Evolutionary conservation across 2,329 filamentous ascomycete genomes (phyloP).

Genomic region (Fragosphaeria purpurea): DNA sequence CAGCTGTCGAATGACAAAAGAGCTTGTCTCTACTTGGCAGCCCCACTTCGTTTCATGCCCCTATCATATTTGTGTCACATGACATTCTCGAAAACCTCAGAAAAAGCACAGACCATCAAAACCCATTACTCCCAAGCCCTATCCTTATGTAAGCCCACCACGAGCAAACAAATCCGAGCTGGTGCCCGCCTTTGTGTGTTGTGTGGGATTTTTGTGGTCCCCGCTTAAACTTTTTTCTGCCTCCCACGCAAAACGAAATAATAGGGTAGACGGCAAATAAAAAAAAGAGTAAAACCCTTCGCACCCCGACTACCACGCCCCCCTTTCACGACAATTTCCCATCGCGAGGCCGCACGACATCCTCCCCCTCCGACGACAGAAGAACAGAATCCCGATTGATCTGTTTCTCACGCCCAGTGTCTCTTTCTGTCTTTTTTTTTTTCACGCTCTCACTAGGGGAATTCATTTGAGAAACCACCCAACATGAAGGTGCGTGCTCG

Average conservation of each 20-base stretch:
- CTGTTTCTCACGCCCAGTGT: constrained; percentile 7
- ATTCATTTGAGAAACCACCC: constrained; percentile 5
- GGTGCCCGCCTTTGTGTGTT: background rate
- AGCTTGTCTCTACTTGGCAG: no score
- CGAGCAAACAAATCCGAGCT: background rate
- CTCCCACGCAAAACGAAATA: constrained; percentile 7
- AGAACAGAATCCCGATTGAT: constrained; percentile 4
- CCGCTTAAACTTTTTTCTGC: constrained; percentile 10
- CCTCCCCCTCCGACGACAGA: constrained; percentile 3
- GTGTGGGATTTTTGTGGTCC: background rate
- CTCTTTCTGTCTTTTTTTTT: constrained; percentile 5
- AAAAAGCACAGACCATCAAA: constrained; percentile 3
- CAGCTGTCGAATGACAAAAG: constrained; percentile 4
- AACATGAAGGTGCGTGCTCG: constrained; percentile 13
- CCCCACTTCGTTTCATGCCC: background rate
- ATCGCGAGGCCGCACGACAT: constrained; percentile 1
- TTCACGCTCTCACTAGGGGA: constrained; percentile 1
- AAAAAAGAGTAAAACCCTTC: background rate
- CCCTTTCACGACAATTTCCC: background rate
- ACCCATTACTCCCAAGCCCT: constrained; percentile 9
- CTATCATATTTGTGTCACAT: constrained; percentile 1
- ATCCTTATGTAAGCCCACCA: constrained; percentile 14
- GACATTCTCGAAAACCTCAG: background rate
- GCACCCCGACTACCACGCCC: background rate
- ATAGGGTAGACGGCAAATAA: background rate